These are phyloP conservation scores for Neurospora tetraspora DNA, from an alignment of 495 filamentous ascomycete genomes.

Conservation along the genomic window DNA sequence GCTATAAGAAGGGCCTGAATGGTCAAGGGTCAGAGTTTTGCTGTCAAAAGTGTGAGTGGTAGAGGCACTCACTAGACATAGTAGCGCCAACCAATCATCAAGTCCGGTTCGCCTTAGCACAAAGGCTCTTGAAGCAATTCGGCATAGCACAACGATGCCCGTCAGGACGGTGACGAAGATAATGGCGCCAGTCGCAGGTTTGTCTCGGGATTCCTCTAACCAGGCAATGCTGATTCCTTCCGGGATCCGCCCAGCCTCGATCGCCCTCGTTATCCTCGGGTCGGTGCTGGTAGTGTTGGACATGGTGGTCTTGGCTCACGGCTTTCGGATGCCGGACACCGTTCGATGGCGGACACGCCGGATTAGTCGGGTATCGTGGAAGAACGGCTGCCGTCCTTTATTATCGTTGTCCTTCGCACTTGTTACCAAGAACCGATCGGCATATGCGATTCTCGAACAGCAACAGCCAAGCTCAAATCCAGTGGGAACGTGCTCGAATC, in stretches of 20 bases:
- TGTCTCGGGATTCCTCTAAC: constrained; percentile 31
- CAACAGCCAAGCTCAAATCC: background rate
- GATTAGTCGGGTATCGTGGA: background rate
- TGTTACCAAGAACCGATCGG: background rate
- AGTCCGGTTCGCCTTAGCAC: constrained; percentile 25
- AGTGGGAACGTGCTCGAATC: background rate
- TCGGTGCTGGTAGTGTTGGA: background rate
- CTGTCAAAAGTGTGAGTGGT: background rate
- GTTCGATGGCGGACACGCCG: background rate
- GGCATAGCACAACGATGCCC: constrained; percentile 17
- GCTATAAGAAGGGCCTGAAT: constrained; percentile 22
- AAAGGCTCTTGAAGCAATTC: constrained; percentile 27
- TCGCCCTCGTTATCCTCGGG: constrained; percentile 2
- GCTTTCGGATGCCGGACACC: background rate
- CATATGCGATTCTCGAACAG: background rate
- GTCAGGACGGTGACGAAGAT: constrained; percentile 30
- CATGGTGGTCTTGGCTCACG: background rate
- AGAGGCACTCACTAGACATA: constrained; percentile 23
- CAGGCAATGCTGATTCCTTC: constrained; percentile 24
- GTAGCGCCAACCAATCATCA: constrained; percentile 28
- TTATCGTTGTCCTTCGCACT: background rate
- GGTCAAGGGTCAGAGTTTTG: background rate
- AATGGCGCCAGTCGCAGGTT: constrained; percentile 29
- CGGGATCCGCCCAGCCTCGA: constrained; percentile 20
- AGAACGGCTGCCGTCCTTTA: background rate